Conservation (phyloP, 2,329 filamentous ascomycete species). For the Fusarium euwallaceae region DNA sequence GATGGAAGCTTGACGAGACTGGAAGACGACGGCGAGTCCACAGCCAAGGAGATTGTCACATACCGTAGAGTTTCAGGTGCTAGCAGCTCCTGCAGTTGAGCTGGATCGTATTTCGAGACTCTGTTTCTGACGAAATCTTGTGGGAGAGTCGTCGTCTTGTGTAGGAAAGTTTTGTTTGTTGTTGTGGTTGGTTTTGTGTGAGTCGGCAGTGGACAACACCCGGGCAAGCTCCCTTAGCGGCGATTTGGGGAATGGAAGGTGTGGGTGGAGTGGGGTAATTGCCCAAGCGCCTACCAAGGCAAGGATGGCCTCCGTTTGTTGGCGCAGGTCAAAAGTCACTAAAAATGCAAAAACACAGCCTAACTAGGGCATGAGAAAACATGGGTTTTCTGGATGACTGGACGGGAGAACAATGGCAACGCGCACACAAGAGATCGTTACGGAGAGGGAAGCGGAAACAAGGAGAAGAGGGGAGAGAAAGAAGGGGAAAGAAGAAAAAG, state of each 20-base stretch:
- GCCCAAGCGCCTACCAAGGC: conserved; percentile 9
- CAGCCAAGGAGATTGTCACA: conserved; percentile 5
- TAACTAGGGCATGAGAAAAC: conserved; percentile 23
- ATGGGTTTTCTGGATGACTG: conserved; percentile 6
- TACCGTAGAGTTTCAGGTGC: conserved; percentile 17
- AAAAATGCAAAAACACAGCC: neutral
- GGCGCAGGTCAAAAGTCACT: conserved; percentile 1
- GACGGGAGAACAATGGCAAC: neutral
- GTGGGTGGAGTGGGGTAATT: conserved; percentile 39
- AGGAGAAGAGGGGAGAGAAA: neutral
- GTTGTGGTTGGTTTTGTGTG: conserved; percentile 40
- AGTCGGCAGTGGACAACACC: conserved; percentile 36
- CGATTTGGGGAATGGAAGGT: conserved; percentile 32
- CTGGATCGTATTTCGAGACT: neutral
- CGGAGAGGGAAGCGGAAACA: neutral
- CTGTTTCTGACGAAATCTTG: conserved; percentile 4
- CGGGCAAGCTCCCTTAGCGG: conserved; percentile 38
- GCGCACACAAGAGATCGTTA: neutral
- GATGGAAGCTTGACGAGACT: neutral
- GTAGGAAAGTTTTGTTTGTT: conserved; percentile 15
- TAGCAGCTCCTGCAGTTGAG: neutral
- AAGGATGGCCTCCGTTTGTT: conserved; percentile 5
- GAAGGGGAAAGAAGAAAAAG: conserved; percentile 6
- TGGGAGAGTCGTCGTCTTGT: conserved; percentile 8
- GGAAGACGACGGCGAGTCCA: neutral